Conservation (phyloP, 2,329 filamentous ascomycete genomes). For the Penicillium palitans region DNA sequence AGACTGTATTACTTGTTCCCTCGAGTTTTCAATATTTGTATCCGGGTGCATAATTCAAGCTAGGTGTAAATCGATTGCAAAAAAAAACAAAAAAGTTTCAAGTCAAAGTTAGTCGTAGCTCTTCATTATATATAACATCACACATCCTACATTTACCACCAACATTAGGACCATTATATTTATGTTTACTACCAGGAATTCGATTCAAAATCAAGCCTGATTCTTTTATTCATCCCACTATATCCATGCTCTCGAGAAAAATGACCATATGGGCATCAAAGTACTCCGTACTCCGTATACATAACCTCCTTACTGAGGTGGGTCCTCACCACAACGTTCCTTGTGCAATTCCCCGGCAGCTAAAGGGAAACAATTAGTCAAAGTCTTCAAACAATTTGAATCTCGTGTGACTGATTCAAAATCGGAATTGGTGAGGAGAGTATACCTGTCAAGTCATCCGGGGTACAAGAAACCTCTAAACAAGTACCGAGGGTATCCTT, state of each 20-base stretch:
- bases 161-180: background rate
- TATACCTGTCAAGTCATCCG: constrained; percentile 18
- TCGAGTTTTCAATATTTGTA: background rate
- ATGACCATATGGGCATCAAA: background rate
- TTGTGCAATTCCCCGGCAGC: constrained; percentile 15
- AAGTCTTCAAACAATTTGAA: background rate
- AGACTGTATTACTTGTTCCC: background rate
- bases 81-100: too few relatives aligned
- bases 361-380: constrained; percentile 1
- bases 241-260: background rate
- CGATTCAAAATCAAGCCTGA: background rate
- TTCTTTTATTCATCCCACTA: background rate
- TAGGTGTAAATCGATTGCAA: background rate
- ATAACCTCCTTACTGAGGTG: background rate
- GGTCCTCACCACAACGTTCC: constrained; percentile 8
- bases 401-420: accelerated
- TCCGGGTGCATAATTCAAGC: background rate
- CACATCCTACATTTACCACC: background rate
- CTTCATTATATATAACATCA: background rate
- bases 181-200: background rate
- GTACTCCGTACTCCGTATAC: background rate
- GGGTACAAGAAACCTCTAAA: constrained; percentile 16
- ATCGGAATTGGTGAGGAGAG: too few relatives aligned
- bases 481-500: constrained; percentile 18
- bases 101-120: background rate